phyloP scores from a whole-genome alignment of 2,329 filamentous ascomycete genomes.

The Fusarium liriodendri region DNA sequence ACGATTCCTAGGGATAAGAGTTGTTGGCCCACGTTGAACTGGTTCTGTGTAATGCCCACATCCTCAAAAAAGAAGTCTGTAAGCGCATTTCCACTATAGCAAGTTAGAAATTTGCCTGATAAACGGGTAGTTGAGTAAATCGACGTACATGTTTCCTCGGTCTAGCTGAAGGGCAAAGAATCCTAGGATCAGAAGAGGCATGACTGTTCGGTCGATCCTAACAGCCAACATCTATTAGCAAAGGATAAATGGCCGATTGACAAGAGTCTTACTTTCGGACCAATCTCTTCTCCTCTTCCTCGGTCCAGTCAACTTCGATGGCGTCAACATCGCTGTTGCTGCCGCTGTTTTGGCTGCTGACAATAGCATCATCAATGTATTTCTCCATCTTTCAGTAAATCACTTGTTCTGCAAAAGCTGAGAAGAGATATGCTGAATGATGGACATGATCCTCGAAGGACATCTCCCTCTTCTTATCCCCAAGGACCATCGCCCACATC shows the following conservation, averaged over 20 bases:
- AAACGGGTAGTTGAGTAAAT: background rate
- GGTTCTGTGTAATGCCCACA: conserved; percentile 58
- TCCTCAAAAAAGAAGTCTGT: conserved; percentile 59
- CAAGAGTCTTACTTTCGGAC: conserved; percentile 41
- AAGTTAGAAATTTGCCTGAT: background rate
- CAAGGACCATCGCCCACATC: conserved; percentile 1
- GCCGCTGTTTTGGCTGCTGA: conserved; percentile 9
- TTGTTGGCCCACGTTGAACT: conserved; percentile 61
- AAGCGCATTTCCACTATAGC: conserved; percentile 52
- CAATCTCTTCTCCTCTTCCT: conserved; percentile 43
- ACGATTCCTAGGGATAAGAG: conserved; percentile 60
- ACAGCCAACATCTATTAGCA: too few relatives aligned
- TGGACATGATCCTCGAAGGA: background rate
- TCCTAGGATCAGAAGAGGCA: conserved; percentile 59
- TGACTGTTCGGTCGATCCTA: conserved; percentile 59
- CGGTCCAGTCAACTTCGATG: conserved; percentile 40
- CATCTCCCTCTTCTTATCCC: conserved; percentile 4
- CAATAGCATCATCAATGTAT: conserved; percentile 16
- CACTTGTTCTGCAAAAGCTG: background rate
- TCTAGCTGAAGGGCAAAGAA: conserved; percentile 59
- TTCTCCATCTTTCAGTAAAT: conserved; percentile 29
- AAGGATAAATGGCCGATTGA: too few relatives aligned
- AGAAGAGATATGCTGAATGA: background rate
- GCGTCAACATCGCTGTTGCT: conserved; percentile 27
- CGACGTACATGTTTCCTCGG: conserved; percentile 49